A percentile compares a stretch with the other conserved stretches of the same genome.
Conservation (phyloP, 768 basidiomycete genomes). For the Russula abietina region DNA sequence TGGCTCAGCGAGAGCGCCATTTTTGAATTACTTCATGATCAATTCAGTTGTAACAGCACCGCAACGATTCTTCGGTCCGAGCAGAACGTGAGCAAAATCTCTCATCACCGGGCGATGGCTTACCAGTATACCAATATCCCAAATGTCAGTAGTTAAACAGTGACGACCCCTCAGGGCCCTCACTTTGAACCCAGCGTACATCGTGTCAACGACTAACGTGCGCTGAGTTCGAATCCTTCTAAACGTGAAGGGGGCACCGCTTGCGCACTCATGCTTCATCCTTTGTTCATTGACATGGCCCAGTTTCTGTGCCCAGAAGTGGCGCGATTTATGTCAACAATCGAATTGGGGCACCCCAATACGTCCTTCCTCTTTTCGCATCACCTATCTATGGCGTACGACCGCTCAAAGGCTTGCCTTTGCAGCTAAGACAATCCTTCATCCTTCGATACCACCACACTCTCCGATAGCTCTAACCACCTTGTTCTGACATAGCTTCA, state of each 20-base stretch:
- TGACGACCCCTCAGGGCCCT: too few species aligned
- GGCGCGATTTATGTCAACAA: conserved; percentile 4
- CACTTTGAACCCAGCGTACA: background rate
- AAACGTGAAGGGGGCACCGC: background rate
- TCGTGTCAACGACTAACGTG: background rate
- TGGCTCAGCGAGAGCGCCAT: too few species aligned
- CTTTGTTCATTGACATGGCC: conserved; percentile 7
- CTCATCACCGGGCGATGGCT: background rate
- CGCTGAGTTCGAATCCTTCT: conserved; percentile 16
- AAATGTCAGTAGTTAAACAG: background rate
- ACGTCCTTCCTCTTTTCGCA: conserved; percentile 14
- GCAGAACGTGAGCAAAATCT: background rate
- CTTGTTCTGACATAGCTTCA: background rate
- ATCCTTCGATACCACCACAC: background rate
- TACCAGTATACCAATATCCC: too few species aligned
- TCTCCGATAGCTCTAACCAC: background rate
- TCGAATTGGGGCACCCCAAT: background rate
- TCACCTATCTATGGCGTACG: background rate
- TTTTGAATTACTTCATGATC: too few species aligned
- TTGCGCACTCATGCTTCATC: background rate
- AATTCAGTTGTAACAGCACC: background rate
- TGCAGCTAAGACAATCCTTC: background rate
- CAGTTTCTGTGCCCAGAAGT: background rate
- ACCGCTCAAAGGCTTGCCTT: conserved; percentile 10
- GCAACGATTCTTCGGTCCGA: background rate